Evolutionary conservation across 1,139 yeast species (phyloP).

Genomic region (Magnusiomyces tetraspermus): DNA sequence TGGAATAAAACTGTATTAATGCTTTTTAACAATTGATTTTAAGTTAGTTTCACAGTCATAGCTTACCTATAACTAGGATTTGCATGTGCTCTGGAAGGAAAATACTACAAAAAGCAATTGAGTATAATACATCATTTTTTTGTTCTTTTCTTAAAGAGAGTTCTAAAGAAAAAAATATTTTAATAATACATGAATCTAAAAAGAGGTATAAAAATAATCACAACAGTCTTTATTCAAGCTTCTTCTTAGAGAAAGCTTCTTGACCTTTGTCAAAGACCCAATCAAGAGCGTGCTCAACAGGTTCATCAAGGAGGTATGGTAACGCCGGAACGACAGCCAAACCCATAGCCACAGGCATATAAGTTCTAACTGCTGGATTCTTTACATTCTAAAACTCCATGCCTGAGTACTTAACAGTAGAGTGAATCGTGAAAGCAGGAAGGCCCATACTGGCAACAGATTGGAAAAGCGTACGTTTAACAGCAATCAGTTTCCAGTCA

Average conservation of each 20-base stretch:
- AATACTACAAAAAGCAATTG: too few species aligned
- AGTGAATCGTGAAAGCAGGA: conserved; percentile 79
- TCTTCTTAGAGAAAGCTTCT: conserved; percentile 16
- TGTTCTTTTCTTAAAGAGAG: too few species aligned
- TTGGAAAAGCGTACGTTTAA: conserved; percentile 71
- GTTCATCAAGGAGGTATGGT: conserved; percentile 75
- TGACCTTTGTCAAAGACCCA: conserved; percentile 53
- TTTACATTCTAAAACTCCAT: conserved; percentile 41
- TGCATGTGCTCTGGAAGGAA: too few species aligned
- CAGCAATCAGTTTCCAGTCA: conserved; percentile 57
- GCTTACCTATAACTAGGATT: too few species aligned
- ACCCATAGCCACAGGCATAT: conserved; percentile 74
- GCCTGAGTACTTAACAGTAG: conserved; percentile 65
- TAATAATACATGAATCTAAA: background rate
- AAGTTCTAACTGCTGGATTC: conserved; percentile 43
- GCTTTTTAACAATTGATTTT: too few species aligned
- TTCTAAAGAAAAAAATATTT: background rate
- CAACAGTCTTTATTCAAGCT: background rate
- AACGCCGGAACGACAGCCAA: conserved; percentile 67
- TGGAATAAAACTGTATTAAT: too few species aligned
- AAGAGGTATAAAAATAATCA: background rate
- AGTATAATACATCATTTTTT: too few species aligned
- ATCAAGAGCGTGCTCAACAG: conserved; percentile 65
- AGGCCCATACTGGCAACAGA: conserved; percentile 78
- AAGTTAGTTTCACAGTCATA: too few species aligned